phyloP scores from a whole-genome alignment of 148 eudicot genomes.

The Arbutus unedo region DNA sequence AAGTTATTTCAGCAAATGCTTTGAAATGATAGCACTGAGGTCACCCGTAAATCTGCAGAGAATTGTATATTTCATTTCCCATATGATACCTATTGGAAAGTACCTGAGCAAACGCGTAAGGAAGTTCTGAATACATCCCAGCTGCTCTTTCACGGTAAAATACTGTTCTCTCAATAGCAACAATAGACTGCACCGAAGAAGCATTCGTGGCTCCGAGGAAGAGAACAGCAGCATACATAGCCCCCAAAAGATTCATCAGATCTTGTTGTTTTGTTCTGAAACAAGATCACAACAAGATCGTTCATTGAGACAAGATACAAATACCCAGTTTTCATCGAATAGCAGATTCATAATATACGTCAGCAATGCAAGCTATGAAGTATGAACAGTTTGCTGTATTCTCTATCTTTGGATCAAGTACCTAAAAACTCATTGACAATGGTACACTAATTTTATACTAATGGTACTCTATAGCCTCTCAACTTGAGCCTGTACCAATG shows the following conservation, averaged over 20 bases:
- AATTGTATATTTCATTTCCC: not conserved
- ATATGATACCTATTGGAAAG: not conserved
- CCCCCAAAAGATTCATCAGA: conserved; percentile 39
- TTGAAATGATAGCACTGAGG: not conserved
- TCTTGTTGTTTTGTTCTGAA: conserved; percentile 47
- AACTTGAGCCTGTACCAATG: not conserved
- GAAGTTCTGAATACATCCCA: conserved; percentile 51
- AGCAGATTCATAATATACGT: not conserved
- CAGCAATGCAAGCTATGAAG: not conserved
- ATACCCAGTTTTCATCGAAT: not conserved
- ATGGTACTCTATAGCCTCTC: not conserved
- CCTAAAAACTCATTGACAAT: not conserved
- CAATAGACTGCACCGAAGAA: conserved; percentile 39
- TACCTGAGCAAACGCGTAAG: conserved; percentile 55
- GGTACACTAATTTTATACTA: not conserved
- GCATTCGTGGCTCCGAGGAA: conserved; percentile 49
- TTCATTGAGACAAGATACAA: not conserved
- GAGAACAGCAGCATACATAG: conserved; percentile 40
- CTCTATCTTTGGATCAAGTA: not conserved
- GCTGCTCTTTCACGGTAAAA: conserved; percentile 58
- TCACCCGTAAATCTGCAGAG: not conserved
- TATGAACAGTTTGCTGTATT: not conserved
- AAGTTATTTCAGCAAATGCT: not conserved
- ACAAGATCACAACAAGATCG: not conserved
- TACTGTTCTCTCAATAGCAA: conserved; percentile 47